Percentiles rank a stretch among this genome's conserved stretches.
Evolutionary conservation across 2,329 filamentous ascomycete genomes (phyloP).

Genomic region (Fusarium globosum): DNA sequence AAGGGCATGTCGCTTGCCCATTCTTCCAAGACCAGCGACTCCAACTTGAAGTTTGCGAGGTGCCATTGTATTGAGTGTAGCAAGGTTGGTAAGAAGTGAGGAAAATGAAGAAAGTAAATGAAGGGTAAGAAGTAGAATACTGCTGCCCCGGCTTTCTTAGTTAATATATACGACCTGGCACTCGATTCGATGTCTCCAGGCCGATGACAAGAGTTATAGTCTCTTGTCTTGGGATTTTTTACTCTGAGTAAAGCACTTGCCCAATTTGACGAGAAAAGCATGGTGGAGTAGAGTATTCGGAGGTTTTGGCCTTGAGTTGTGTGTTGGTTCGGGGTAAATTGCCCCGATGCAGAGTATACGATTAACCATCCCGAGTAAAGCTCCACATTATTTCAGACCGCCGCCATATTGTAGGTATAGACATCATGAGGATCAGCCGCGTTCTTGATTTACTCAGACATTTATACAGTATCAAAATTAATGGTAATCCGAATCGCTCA

Average conservation of each 20-base stretch:
- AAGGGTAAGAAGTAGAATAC: neutral
- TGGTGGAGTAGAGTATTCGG: neutral
- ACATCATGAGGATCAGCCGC: neutral
- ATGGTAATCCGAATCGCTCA: fast-evolving
- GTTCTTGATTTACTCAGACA: neutral
- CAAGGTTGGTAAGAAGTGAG: neutral
- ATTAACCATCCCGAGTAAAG: neutral
- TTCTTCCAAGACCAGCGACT: slow-evolving; percentile 62
- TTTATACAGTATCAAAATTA: neutral
- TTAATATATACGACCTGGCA: neutral
- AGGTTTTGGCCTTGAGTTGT: neutral
- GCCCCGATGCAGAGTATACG: neutral
- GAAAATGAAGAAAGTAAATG: neutral
- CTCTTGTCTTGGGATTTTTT: fast-evolving
- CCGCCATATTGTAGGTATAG: no score
- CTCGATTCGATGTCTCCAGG: neutral
- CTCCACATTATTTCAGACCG: neutral
- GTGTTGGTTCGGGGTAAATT: neutral
- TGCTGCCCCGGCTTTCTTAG: neutral
- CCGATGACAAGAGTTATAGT: neutral
- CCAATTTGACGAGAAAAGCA: neutral
- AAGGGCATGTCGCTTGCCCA: slow-evolving; percentile 62
- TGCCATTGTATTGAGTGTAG: slow-evolving; percentile 9
- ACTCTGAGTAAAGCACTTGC: fast-evolving
- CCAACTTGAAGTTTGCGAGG: slow-evolving; percentile 54